Conservation (phyloP, 179 eudicot genomes). For the Silene coronaria region DNA sequence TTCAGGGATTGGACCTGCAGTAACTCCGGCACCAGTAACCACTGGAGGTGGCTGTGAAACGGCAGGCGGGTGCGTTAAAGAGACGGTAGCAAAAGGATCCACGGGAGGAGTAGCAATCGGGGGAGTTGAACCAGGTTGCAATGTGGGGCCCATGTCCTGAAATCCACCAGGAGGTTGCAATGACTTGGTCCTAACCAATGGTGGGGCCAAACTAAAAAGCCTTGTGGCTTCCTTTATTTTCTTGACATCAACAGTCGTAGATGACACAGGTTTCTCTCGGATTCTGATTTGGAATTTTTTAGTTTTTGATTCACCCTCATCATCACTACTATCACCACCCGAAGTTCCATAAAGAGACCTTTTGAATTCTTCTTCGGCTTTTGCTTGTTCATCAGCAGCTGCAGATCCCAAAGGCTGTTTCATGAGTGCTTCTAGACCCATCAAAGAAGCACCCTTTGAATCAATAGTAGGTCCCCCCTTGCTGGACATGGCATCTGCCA, state of each 20-base stretch:
- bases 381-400: conserved; percentile 74
- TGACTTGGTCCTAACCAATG: conserved; percentile 78
- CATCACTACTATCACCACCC: conserved; percentile 87
- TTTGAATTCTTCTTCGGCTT: conserved; percentile 96
- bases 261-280: conserved; percentile 64
- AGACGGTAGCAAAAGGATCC: conserved; percentile 62
- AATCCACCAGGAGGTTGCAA: conserved; percentile 39
- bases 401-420: conserved; percentile 42
- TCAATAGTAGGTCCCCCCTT: conserved; percentile 41
- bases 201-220: conserved; percentile 73
- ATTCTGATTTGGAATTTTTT: conserved; percentile 79
- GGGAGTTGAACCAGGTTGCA: conserved; percentile 46
- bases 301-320: conserved; percentile 68
- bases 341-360: conserved; percentile 69
- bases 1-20: conserved; percentile 83
- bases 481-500: conserved; percentile 40
- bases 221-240: conserved; percentile 97
- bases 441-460: conserved; percentile 47
- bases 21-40: conserved; percentile 55
- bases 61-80: conserved; percentile 44
- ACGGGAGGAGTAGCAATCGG: conserved; percentile 45
- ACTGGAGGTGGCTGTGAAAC: conserved; percentile 51
- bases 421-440: conserved; percentile 71
- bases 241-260: conserved; percentile 84
- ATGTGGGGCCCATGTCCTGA: conserved; percentile 54